Base-by-base conservation (phyloP, 805 yeast genomes). In the Debaryomyces prosopidis region DNA sequence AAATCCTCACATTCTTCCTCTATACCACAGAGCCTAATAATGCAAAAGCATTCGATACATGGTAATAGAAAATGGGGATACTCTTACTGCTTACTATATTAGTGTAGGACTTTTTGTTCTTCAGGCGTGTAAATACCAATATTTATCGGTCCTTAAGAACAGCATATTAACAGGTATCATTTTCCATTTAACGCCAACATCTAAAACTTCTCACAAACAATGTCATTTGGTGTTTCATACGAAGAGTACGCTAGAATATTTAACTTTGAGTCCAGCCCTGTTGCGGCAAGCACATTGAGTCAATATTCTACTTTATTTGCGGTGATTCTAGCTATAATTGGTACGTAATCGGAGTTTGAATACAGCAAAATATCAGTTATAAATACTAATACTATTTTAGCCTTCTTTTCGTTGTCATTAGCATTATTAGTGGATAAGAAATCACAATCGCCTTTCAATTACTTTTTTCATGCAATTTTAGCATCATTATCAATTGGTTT, bases 401-500 rank as follows among this genome's bases (percentile, higher is more conserved):
- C 67, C 4, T 66, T 68, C 48, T 50, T 57, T 16, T 58, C 66
- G 14, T 60, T 66, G 43, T 51, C 69, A 5, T 50, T 57, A 46
- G 59, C 63, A 3, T 55, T 68, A 19, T 51, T 68, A 39, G 62
- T 62, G 17, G 65, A 62, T 43, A 52, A 56, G 35, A 63, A 59
- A 51, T 56, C 60, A 39, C 58, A 57, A 37, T 40, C 51, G 5
- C 57, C 65, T 4, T 31, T 56, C 8, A 48, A 46, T 10, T 73
- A 58, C 52, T 46, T 68, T 27, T 36, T 55, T 39, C 59, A 63
- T 46, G 65, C 73, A 5, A 34, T 60, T 15, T 52, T 69, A 44
- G 74, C 76, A 8, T 66, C 74, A 12, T 37, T 64, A 11, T 57
- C 75, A 15, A 59, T 73, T 42, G 76, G 73, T 1, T 59, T 66